Conservation (phyloP, 2,329 filamentous ascomycete genomes). For the Ramularia collo-cygni region DNA sequence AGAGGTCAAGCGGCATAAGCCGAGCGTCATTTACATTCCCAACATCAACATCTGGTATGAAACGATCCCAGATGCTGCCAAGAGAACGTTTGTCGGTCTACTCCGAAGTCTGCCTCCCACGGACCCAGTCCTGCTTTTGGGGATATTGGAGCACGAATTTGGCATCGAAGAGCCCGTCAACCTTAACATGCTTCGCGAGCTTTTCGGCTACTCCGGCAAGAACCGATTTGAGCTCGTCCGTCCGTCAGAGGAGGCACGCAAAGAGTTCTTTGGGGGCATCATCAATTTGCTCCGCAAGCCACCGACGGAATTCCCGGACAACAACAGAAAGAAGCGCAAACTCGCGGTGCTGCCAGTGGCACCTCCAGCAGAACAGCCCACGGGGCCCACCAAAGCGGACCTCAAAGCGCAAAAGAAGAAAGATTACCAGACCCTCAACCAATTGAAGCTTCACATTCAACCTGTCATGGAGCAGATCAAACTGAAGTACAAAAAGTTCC, state of each 20-base stretch:
- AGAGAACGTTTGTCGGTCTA: constrained; percentile 77
- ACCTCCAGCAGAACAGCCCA: constrained; percentile 52
- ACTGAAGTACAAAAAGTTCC: constrained; percentile 79
- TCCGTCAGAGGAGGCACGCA: constrained; percentile 57
- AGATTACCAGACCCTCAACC: constrained; percentile 77
- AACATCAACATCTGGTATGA: constrained; percentile 83
- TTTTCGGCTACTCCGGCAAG: constrained; percentile 79
- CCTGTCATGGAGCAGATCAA: constrained; percentile 98
- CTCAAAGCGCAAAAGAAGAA: constrained; percentile 71
- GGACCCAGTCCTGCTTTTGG: constrained; percentile 81
- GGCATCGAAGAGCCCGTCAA: constrained; percentile 33
- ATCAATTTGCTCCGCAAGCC: constrained; percentile 70
- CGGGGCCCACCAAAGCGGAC: constrained; percentile 66
- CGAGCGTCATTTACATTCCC: constrained; percentile 91
- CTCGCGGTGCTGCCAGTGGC: constrained; percentile 71
- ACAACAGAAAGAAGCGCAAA: constrained; percentile 74
- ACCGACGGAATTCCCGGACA: constrained; percentile 81
- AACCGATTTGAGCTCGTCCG: constrained; percentile 65
- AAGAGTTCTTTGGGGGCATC: constrained; percentile 71
- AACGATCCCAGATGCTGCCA: constrained; percentile 55
- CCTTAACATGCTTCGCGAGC: constrained; percentile 56
- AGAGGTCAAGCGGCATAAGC: constrained; percentile 89
- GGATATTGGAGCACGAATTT: constrained; percentile 67
- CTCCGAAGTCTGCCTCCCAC: constrained; percentile 78
- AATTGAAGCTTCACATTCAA: constrained; percentile 81